A percentile compares a stretch with the other conserved stretches of the same genome.
Conservation (phyloP, 139 green algal species). For the Yamagishiella unicocca region DNA sequence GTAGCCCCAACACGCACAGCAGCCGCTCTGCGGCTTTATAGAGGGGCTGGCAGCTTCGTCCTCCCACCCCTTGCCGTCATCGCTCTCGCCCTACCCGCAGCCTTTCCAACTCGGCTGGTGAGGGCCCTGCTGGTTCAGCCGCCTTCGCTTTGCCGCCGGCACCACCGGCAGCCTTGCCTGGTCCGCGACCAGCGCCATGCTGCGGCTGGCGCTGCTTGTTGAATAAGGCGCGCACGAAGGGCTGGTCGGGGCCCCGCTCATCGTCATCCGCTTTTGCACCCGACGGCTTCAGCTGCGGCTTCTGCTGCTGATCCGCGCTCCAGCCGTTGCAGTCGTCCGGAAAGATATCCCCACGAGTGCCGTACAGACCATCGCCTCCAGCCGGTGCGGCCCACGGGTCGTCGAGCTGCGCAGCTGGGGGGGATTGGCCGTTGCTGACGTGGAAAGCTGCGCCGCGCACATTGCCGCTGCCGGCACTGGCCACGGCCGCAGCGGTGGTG, state of each 20-base stretch:
- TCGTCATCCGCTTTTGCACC: neutral
- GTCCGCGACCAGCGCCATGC: neutral
- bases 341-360: neutral
- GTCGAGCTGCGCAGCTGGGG: neutral
- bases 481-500: neutral
- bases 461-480: neutral
- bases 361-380: neutral
- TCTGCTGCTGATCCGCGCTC: neutral
- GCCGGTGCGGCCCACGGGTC: constrained; percentile 14
- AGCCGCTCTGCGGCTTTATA: too few species aligned
- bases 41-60: too few species aligned
- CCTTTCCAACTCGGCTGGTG: constrained; percentile 12
- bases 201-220: constrained; percentile 34
- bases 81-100: constrained; percentile 1
- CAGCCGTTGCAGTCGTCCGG: neutral
- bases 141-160: neutral
- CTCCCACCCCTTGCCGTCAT: too few species aligned
- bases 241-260: constrained; percentile 36
- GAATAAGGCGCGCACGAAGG: constrained; percentile 61
- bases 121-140: neutral
- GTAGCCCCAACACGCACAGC: too few species aligned
- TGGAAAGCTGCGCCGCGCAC: neutral
- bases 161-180: neutral
- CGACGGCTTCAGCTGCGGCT: neutral
- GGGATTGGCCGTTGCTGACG: neutral